Evolutionary conservation across 176 grass and related monocot genomes (phyloP), one percentile per base, ranked within the genome.

Genomic region (Carex littledalei): DNA sequence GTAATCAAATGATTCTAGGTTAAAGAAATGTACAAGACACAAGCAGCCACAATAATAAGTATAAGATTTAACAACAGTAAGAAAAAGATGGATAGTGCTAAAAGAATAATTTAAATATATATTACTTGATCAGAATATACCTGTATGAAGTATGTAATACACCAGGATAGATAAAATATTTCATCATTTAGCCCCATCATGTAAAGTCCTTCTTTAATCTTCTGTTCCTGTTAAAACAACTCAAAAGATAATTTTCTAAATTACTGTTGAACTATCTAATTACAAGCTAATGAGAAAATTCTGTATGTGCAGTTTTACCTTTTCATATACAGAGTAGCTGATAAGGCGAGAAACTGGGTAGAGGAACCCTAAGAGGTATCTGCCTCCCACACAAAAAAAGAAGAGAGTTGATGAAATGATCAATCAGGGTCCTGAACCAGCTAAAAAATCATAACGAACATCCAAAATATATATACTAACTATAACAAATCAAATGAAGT

Each of bases 131-230:
- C 18, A 73, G 74, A 67, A 72, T 6, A 21, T 66, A 86, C 88
- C 88, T 90, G 88, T 49, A 90, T 26, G 18, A 82, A 79, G 77
- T 90, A 90, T 52, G 88, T 90, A 62, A 90, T 86, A 45, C 86
- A 86, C 88, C 88, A 90, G 61, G 88, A 90, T 66, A 90, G 69
- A 66, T 90, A 90, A 86, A 90, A 90, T 78, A 86, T 86, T 70
- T 90, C 70, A 78, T 90, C 84, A 64, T 86, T 86, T 54, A 90
- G 59, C 37, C 88, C 79, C 88, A 90, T 90, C 88, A 90, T 90
- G 24, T 90, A 82, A 35, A 90, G 70, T 6, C 88, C 88, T 90
- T 90, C 88, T 86, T 90, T 90, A 83, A 90, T 90, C 79, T 90
- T 90, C 24, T 90, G 84, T 61, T 90, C 88, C 88, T 90, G 84